Base-by-base conservation (phyloP, 129 eudicot genomes). In the Arctium minus region DNA sequence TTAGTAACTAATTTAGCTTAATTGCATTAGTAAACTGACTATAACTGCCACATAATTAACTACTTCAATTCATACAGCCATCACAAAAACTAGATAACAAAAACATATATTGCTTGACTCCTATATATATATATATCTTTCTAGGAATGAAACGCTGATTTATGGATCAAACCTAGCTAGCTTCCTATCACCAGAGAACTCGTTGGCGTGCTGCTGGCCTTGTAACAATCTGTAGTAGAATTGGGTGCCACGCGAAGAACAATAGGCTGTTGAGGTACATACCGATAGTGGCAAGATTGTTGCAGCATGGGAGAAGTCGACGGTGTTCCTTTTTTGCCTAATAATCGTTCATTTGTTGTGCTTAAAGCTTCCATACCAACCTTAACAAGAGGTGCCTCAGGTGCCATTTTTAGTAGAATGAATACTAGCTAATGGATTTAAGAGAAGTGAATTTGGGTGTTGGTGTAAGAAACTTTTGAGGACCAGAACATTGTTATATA, bases 251-350 rank as follows among this genome's bases (percentile, higher is more conserved):
- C 62, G 39, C 78, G 84, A 87, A 37, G 68, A 79, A 85, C 68
- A 42, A 33, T 70, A 62, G 87, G 71, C 37, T 79, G 75, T 75
- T 89, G 87, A 3, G 87, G 90, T 36, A 84, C 87, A 29, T 86
- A 87, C 79, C 17, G 88, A 71, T 87, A 89, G 35, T 84, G 77
- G 81, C 90, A 85, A 81, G 88, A 56, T 79, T 77, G 89, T 67
- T 85, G 86, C 38, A 81, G 31, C 0, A 85, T 73, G 40, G 85
- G 70, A 77, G 78, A 35, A 77, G 27, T 22, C 27, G 72, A 75
- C 15, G 78, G 75, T 50, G 18, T 73, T 85, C 77, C 83, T 40
- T 74, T 82, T 70, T 84, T 73, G 30, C 67, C 86, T 10, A 64
- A 17, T 46, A 32, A 17, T 69, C 75, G 79, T 70, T 82, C 88